These are phyloP conservation scores for Fusarium floridanum DNA, from an alignment of 2,329 filamentous ascomycete genomes.

Conservation along the genomic window DNA sequence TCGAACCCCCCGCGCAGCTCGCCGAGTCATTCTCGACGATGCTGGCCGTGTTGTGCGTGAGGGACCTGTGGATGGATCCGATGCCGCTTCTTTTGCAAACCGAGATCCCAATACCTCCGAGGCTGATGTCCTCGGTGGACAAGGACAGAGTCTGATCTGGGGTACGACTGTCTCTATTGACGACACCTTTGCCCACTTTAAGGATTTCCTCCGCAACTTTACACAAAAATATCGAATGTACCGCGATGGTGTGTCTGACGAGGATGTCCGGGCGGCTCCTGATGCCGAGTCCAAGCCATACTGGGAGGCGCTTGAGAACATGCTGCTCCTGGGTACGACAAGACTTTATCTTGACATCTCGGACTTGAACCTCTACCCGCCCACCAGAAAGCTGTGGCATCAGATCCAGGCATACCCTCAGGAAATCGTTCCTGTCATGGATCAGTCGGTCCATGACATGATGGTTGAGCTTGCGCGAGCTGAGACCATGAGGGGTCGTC, in stretches of 20 bases:
- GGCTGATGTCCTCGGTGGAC: conserved; percentile 86
- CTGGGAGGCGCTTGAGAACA: conserved; percentile 85
- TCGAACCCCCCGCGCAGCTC: conserved; percentile 64
- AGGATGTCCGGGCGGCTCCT: conserved; percentile 77
- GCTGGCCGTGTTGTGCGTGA: conserved; percentile 70
- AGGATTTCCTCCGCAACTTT: conserved; percentile 93
- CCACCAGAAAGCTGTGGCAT: conserved; percentile 94
- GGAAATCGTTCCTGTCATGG: conserved; percentile 96
- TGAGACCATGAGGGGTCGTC: conserved; percentile 78
- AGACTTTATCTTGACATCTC: conserved; percentile 89
- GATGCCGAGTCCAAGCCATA: conserved; percentile 86
- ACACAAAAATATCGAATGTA: conserved; percentile 95
- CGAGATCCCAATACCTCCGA: conserved; percentile 89
- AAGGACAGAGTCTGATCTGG: conserved; percentile 89
- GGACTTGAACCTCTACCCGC: conserved; percentile 92
- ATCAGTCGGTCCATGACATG: conserved; percentile 91
- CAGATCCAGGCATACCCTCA: conserved; percentile 94
- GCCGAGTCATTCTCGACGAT: conserved; percentile 71
- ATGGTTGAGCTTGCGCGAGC: conserved; percentile 91
- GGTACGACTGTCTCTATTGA: conserved; percentile 96
- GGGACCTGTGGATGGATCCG: conserved; percentile 64
- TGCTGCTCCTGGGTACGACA: conserved; percentile 87
- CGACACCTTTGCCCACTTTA: conserved; percentile 88
- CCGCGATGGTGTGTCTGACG: conserved; percentile 84
- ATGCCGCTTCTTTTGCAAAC: conserved; percentile 72